A percentile compares a stretch with the other conserved stretches of the same genome.
These are phyloP conservation scores for Tolypocladium endophyticum DNA, from an alignment of 2,329 filamentous ascomycete species.

Conservation along the genomic window DNA sequence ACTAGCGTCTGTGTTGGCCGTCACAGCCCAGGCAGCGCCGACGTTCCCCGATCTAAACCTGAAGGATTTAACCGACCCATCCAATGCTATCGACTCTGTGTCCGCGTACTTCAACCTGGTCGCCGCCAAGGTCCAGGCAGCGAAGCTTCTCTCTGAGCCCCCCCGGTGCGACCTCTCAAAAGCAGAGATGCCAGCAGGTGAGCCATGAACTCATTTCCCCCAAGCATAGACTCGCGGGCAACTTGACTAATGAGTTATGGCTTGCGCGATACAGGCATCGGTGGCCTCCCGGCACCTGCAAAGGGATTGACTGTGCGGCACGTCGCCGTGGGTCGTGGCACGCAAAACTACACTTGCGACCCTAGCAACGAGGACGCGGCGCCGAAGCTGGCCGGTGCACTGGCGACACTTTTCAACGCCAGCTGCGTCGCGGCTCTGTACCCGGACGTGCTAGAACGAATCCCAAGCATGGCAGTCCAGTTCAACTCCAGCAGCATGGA, in stretches of 20 bases:
- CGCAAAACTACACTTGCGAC: constrained; percentile 87
- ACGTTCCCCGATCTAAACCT: constrained; percentile 25
- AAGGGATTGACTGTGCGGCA: constrained; percentile 57
- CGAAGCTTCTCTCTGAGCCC: constrained; percentile 26
- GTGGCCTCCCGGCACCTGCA: constrained; percentile 49
- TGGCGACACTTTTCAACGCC: constrained; percentile 80
- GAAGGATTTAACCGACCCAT: constrained; percentile 23
- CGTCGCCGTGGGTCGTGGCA: constrained; percentile 78
- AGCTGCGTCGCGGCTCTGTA: constrained; percentile 65
- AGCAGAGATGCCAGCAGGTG: constrained; percentile 40
- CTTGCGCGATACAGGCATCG: constrained; percentile 29
- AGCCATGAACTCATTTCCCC: constrained; percentile 7
- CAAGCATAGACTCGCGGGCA: not conserved
- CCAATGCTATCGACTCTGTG: constrained; percentile 32
- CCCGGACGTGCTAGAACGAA: constrained; percentile 52
- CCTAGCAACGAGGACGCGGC: constrained; percentile 44
- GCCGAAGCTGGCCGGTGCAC: constrained; percentile 60
- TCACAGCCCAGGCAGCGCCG: constrained; percentile 37
- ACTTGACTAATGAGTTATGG: not conserved
- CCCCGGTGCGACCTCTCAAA: constrained; percentile 44
- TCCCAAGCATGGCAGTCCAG: constrained; percentile 59
- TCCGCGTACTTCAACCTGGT: constrained; percentile 52
- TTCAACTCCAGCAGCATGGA: constrained; percentile 42
- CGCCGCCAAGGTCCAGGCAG: constrained; percentile 41
- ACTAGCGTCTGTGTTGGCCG: constrained; percentile 32